Base-by-base conservation (phyloP, 2,329 filamentous ascomycete species). In the Coniochaeta sp. region DNA sequence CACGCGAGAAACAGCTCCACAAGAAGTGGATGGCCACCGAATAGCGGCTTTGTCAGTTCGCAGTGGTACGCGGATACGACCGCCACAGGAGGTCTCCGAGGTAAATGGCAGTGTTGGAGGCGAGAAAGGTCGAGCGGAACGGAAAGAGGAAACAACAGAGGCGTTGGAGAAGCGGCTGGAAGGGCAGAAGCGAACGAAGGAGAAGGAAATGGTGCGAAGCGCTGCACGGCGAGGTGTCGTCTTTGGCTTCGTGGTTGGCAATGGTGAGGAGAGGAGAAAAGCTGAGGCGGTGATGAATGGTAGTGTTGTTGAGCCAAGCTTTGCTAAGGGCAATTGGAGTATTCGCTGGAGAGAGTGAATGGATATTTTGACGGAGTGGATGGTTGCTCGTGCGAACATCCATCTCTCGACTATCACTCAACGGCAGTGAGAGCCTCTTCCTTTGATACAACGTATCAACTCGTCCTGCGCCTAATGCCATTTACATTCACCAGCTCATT, bases 211-310 rank as follows among this genome's bases (percentile, higher is more conserved):
- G 73, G 79, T 88, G 55, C 77, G 82, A 31, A 80, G 81, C n/a
- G 85, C 85, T 0, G 87, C 87, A 1, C 80, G 87, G 65, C 77
- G 85, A 24, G 80, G 79, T 1, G 81, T 81, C 60, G 82, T 81
- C 0, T 85, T 85, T 71, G 82, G 82, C 1, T 77, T 84, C 34
- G 59, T 66, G 3, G 60, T 67, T 0, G 64, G 61, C 1, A 62
- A 58, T 57, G 59, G 64, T 60, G 62, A 65, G 11, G 63, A 65
- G 52, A 70, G 70, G 62, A 75, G 76, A 60, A 78, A 81, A 64
- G 85, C 82, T 61, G 84, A 87, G 68, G 83, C 82, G 8, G 72
- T 86, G 2, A 85, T 86, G 82, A 74, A 77, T 44, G 81, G 81
- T 1, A 76, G 76, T 52, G 80, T 86, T 3, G 82, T 86, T 0